Percentiles rank a stretch among this genome's conserved stretches.
Evolutionary conservation across 23 red algal species (phyloP).

Genomic region (Chondrus crispus): DNA sequence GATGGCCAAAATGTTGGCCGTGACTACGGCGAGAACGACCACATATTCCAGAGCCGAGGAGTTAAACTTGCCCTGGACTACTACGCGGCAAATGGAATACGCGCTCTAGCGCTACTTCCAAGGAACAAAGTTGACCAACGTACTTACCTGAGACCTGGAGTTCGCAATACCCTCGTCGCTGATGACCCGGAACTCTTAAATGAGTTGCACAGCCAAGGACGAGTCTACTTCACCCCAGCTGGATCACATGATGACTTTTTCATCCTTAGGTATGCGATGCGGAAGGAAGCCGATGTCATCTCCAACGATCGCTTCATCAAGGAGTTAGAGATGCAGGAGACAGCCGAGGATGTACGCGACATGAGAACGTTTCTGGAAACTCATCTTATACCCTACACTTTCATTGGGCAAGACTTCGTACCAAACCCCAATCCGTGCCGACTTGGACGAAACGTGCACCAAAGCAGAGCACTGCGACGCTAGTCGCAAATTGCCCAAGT

Average conservation of each 20-base stretch:
- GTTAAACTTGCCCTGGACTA: conserved; percentile 28
- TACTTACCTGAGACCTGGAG: background rate
- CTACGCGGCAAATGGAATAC: background rate
- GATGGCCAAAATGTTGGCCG: conserved; percentile 38
- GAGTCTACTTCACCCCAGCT: background rate
- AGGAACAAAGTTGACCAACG: conserved; percentile 4
- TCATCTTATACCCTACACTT: conserved; percentile 32
- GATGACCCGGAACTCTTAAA: background rate
- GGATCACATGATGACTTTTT: conserved; percentile 41
- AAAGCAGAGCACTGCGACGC: background rate
- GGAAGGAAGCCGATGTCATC: conserved; percentile 28
- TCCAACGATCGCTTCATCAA: conserved; percentile 37
- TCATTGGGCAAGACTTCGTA: conserved; percentile 20
- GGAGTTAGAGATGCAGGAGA: conserved; percentile 7
- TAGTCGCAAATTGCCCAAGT: too few species aligned
- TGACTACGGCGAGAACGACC: background rate
- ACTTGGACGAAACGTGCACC: background rate
- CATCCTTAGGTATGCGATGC: conserved; percentile 23
- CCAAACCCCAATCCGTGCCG: conserved; percentile 30
- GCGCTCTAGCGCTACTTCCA: conserved; percentile 7
- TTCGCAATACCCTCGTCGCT: background rate
- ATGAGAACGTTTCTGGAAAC: conserved; percentile 4
- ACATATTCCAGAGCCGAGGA: background rate
- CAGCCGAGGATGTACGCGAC: background rate
- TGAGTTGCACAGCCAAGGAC: background rate